A percentile compares a stretch with the other conserved stretches of the same genome.
Evolutionary conservation across 768 basidiomycete genomes (phyloP).

Genomic region (Tephrocybe sp.): DNA sequence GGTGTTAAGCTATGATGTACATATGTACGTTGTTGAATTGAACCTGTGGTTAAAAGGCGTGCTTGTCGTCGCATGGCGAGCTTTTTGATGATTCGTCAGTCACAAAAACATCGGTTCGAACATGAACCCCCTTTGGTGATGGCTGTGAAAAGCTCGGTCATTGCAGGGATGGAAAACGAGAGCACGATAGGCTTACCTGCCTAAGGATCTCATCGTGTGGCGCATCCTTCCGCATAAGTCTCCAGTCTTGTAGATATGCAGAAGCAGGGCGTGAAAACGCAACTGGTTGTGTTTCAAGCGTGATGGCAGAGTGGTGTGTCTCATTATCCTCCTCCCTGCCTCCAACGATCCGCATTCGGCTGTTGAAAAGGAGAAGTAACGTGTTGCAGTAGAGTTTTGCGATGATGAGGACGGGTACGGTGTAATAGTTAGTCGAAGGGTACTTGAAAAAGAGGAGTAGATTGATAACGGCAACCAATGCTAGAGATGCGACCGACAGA

Average conservation of each 20-base stretch:
- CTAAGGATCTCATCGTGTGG: neutral
- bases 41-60: no score
- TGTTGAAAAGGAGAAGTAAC: constrained; percentile 29
- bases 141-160: no score
- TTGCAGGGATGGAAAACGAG: no score
- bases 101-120: constrained; percentile 12
- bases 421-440: constrained; percentile 24
- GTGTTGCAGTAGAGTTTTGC: constrained; percentile 32
- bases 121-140: constrained; percentile 5
- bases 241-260: constrained; percentile 13
- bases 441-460: constrained; percentile 26
- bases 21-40: no score
- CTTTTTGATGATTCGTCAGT: constrained; percentile 1
- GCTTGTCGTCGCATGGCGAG: no score
- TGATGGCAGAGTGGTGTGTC: neutral
- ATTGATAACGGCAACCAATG: constrained; percentile 25
- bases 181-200: neutral
- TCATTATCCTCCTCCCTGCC: constrained; percentile 18
- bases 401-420: constrained; percentile 23
- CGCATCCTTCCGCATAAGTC: neutral
- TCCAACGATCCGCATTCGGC: constrained; percentile 23
- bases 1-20: no score
- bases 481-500: constrained; percentile 8
- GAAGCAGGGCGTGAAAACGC: constrained; percentile 16
- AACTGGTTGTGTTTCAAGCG: constrained; percentile 1